A percentile compares a stretch with the other conserved stretches of the same genome.
These are phyloP conservation scores for Penicillium sp. DNA, from an alignment of 2,329 filamentous ascomycete species.

Conservation along the genomic window DNA sequence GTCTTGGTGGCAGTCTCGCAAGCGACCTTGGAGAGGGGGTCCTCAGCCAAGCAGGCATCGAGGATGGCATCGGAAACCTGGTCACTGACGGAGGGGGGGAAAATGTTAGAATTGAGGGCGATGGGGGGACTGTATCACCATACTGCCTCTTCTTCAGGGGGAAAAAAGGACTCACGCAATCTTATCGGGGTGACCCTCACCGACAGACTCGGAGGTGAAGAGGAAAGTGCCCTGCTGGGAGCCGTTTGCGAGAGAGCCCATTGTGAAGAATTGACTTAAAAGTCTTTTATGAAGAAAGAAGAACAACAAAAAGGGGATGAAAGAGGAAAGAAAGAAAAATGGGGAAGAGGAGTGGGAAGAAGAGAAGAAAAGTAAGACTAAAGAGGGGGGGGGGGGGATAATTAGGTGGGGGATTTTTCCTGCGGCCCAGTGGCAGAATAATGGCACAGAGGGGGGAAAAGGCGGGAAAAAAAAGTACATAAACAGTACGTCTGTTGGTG, in stretches of 20 bases:
- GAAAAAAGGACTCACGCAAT: slow-evolving; percentile 57
- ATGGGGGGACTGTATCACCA: slow-evolving; percentile 1
- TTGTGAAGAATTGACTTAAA: slow-evolving; percentile 42
- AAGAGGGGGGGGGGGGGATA: slow-evolving; percentile 16
- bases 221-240: slow-evolving; percentile 61
- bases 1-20: slow-evolving; percentile 99
- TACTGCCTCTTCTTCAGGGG: not conserved
- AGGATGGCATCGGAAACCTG: slow-evolving; percentile 98
- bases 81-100: slow-evolving; percentile 50
- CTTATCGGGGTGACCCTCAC: slow-evolving; percentile 91
- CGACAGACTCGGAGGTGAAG: slow-evolving; percentile 86
- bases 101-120: slow-evolving; percentile 9
- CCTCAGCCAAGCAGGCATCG: slow-evolving; percentile 91
- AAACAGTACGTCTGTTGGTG: slow-evolving; percentile 6
- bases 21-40: slow-evolving; percentile 96
- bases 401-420: slow-evolving; percentile 19
- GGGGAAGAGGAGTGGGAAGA: slow-evolving; percentile 21
- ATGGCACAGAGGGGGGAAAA: not conserved
- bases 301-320: slow-evolving; percentile 17
- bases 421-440: slow-evolving; percentile 7
- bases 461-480: slow-evolving; percentile 2
- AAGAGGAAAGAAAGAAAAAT: slow-evolving; percentile 10
- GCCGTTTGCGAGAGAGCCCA: slow-evolving; percentile 53
- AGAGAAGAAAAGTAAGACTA: slow-evolving; percentile 21
- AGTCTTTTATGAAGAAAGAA: slow-evolving; percentile 11